phyloP scores from a whole-genome alignment of 257 asterid genomes.

The Gynochthodes officinalis region DNA sequence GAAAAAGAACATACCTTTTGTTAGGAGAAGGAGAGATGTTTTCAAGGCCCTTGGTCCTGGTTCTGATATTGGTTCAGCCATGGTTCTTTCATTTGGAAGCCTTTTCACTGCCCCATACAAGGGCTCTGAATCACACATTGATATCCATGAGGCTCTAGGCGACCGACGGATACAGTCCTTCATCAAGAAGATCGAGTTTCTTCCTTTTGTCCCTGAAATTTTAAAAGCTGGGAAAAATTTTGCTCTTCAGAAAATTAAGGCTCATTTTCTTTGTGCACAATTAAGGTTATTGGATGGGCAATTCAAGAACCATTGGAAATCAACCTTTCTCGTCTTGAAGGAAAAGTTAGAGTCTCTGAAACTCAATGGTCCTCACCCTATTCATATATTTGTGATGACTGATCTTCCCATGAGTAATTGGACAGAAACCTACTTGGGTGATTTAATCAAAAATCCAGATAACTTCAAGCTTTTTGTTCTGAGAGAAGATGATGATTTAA shows the following conservation, averaged over 20 bases:
- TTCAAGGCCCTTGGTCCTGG: conserved; percentile 65
- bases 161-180: conserved; percentile 54
- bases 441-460: conserved; percentile 47
- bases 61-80: conserved; percentile 59
- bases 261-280: conserved; percentile 82
- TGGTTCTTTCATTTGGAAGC: conserved; percentile 74
- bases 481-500: conserved; percentile 51
- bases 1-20: conserved; percentile 60
- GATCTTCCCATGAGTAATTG: conserved; percentile 74
- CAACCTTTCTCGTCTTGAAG: conserved; percentile 55
- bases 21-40: conserved; percentile 74
- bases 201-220: conserved; percentile 73
- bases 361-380: conserved; percentile 50
- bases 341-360: conserved; percentile 54
- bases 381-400: conserved; percentile 85
- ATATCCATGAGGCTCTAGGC: conserved; percentile 59
- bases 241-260: conserved; percentile 47
- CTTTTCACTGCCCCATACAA: conserved; percentile 73
- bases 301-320: conserved; percentile 76
- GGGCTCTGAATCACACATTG: conserved; percentile 83
- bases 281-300: conserved; percentile 92
- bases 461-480: conserved; percentile 51
- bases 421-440: conserved; percentile 75
- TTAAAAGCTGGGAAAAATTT: conserved; percentile 68
- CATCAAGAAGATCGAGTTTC: conserved; percentile 58